Evolutionary conservation across 768 basidiomycete genomes (phyloP), one percentile per base, ranked within the genome.

Genomic region (Favolaschia claudopus): DNA sequence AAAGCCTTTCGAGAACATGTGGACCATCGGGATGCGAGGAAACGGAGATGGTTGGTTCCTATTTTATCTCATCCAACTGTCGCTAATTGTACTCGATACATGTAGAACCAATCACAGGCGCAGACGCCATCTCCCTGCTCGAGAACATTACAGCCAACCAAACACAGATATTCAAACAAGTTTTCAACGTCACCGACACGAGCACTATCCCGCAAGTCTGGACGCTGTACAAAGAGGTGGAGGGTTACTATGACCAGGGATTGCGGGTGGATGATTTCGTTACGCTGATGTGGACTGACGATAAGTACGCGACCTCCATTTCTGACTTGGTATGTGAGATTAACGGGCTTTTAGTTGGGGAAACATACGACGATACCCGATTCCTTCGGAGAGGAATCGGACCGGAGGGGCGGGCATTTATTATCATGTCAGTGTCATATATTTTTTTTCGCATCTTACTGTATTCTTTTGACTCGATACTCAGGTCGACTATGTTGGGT

Each of bases 381-480:
- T 81, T 8, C 68, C 72, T 7, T 75, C 74, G 15, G 86, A 88
- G 66, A 77, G 85, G 15, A 85, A 84, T 64, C 78, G 88, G 47
- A 83, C 81, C 5, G 89, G 88, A 43, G 88, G 89, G 37, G 85
- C 88, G 25, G 89, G 89, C 32, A 82, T 89, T 6, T 91, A 89
- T 69, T 91, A 88, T 66, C 86, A 88, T 68, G 85, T 83, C 59
- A 55, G 78, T 70, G 15, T 33, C n/a, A n/a, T n/a, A n/a, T n/a
- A n/a, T 33, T 25, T 33, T 55, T 44, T 7, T 34, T 28, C 36
- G 54, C 22, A 40, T 24, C 15, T 17, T n/a, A 67, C 46, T 24
- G 20, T 38, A 27, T 27, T 61, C 29, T 24, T 43, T n/a, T n/a
- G n/a, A n/a, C 15, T 20, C 9, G 9, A 17, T 28, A 7, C 44